A percentile compares a stretch with the other conserved stretches of the same genome.
Conservation (phyloP, 2,329 filamentous ascomycete species). For the Chaetomiaceae sp. region DNA sequence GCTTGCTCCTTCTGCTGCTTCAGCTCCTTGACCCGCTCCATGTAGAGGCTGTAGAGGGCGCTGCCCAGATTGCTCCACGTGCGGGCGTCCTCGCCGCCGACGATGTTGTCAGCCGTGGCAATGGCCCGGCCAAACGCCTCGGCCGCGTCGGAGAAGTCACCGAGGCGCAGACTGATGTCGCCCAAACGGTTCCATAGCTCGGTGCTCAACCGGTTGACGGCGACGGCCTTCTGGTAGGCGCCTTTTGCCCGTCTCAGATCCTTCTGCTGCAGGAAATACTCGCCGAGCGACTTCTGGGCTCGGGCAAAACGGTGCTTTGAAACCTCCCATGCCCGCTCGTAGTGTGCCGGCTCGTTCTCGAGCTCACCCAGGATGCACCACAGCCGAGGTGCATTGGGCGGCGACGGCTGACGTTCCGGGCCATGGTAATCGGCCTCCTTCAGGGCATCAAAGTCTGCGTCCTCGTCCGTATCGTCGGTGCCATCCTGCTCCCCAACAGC, state of each 20-base stretch:
- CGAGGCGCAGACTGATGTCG: constrained; percentile 75
- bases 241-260: constrained; percentile 64
- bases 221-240: constrained; percentile 71
- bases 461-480: constrained; percentile 40
- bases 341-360: constrained; percentile 66
- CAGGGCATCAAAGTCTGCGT: constrained; percentile 52
- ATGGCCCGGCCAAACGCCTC: constrained; percentile 81
- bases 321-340: constrained; percentile 81
- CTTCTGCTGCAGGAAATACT: constrained; percentile 63
- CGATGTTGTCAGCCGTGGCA: constrained; percentile 47
- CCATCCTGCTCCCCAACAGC: constrained; percentile 25
- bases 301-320: constrained; percentile 76
- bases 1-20: constrained; percentile 24
- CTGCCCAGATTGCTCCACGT: constrained; percentile 94
- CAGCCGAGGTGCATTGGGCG: constrained; percentile 76
- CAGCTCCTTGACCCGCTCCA: constrained; percentile 41
- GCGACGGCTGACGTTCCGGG: constrained; percentile 61
- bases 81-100: constrained; percentile 83
- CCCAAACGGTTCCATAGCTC: constrained; percentile 86
- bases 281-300: constrained; percentile 80
- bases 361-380: constrained; percentile 94
- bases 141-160: constrained; percentile 69
- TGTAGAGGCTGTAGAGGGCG: constrained; percentile 66
- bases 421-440: constrained; percentile 51
- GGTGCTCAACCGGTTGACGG: constrained; percentile 73